Evolutionary conservation across 106 monocot genomes (phyloP), one percentile per base, ranked within the genome.

Genomic region (Cymbidium sinense): DNA sequence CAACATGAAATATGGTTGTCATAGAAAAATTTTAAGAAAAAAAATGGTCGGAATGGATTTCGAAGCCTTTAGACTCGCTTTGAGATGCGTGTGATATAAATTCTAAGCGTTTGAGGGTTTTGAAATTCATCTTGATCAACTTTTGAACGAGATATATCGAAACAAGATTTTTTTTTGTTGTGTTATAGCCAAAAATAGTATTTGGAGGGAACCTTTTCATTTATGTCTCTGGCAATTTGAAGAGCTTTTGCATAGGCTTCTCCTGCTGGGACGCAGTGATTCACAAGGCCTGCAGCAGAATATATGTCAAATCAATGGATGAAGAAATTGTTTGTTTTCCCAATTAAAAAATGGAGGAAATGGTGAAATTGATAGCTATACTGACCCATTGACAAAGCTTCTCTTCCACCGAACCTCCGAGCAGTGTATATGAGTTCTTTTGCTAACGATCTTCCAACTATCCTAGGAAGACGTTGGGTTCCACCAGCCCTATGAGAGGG

Each of bases 351-450:
- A 44, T 44, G 62, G 44, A 69, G 30, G 28, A 18, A 77, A n/a
- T 50, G 50, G 21, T 8, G 73, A 4, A 54, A 37, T 13, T 12
- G 17, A 0, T 74, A 74, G 44, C 11, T 11, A 41, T 78, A 67
- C 67, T 33, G 77, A 98, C 98, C 94, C 34, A 92, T 86, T 7
- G 89, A 83, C 36, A 87, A 20, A 51, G 98, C 98, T 84, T 98
- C 88, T 30, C 76, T 86, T 2, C 79, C 89, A 82, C 84, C 78
- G 75, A 94, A 70, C 70, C 83, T 94, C 50, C 92, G 81, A 43
- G 90, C 91, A 31, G 98, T 94, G 78, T 87, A 98, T 78, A 98
- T 92, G 31, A 98, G 86, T 75, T 98, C 98, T 80, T 98, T 98
- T 15, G 94, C 98, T 34, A 70, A 41, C 23, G 88, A 82, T 81